These are phyloP conservation scores for Pestalotiopsis sp. DNA, from an alignment of 2,329 filamentous ascomycete species.

Conservation along the genomic window DNA sequence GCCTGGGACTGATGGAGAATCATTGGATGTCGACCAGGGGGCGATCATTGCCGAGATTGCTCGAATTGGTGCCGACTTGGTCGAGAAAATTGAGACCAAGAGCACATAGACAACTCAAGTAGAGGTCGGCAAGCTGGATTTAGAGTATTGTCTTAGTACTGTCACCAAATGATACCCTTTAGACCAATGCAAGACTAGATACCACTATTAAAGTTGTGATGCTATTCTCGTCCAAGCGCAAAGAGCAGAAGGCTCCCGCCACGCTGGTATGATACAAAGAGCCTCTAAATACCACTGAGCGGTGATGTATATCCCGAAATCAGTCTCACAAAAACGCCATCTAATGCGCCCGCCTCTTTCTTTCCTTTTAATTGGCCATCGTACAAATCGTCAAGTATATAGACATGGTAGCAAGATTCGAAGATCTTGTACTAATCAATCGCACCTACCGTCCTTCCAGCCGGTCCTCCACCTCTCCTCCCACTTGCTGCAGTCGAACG, in stretches of 20 bases:
- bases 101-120: constrained; percentile 17
- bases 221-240: background rate
- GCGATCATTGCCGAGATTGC: constrained; percentile 75
- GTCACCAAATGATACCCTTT: constrained; percentile 4
- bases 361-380: background rate
- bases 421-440: background rate
- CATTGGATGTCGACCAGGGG: constrained; percentile 67
- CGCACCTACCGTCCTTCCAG: constrained; percentile 58
- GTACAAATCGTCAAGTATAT: background rate
- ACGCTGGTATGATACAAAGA: background rate
- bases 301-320: background rate
- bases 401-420: background rate
- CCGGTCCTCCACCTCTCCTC: constrained; percentile 94
- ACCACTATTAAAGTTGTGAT: background rate
- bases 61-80: constrained; percentile 66
- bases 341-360: background rate
- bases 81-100: constrained; percentile 53
- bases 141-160: background rate
- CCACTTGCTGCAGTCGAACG: constrained; percentile 90
- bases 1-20: constrained; percentile 49
- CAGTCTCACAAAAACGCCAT: background rate
- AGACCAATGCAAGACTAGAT: background rate
- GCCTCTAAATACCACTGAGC: background rate
- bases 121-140: background rate
- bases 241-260: background rate